These are phyloP conservation scores for Sphagnum tenellum DNA, from an alignment of 225 moss, liverwort and hornwort species.

Conservation along the genomic window DNA sequence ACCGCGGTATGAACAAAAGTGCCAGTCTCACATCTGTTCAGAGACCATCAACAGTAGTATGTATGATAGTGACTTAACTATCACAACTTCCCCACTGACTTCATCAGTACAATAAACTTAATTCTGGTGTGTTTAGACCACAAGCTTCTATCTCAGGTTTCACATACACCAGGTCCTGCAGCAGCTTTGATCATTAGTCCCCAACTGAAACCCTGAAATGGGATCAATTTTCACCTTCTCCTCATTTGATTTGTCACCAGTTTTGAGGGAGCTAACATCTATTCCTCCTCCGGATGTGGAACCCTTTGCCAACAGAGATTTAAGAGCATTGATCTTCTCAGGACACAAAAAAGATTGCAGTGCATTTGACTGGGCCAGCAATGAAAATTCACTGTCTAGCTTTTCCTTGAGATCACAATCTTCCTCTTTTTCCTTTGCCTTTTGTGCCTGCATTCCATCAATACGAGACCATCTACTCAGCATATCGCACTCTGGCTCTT, in stretches of 20 bases:
- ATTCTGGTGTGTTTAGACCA: neutral
- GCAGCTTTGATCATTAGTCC: neutral
- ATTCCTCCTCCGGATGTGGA: slow-evolving; percentile 18
- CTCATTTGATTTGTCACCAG: slow-evolving; percentile 25
- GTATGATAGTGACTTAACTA: no score
- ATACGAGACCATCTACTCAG: no score
- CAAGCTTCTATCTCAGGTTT: neutral
- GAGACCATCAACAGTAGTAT: no score
- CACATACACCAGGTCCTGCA: neutral
- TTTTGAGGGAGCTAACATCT: slow-evolving; percentile 25
- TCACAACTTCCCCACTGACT: no score
- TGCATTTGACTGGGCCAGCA: slow-evolving; percentile 63
- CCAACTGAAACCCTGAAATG: no score
- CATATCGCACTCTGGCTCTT: no score
- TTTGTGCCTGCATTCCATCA: slow-evolving; percentile 59
- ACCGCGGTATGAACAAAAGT: no score
- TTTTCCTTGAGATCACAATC: slow-evolving; percentile 80
- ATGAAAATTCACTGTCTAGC: slow-evolving; percentile 75
- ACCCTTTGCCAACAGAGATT: slow-evolving; percentile 43
- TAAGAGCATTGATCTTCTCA: slow-evolving; percentile 61
- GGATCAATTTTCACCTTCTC: slow-evolving; percentile 28
- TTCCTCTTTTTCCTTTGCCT: slow-evolving; percentile 86
- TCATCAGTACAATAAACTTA: no score
- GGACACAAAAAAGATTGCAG: slow-evolving; percentile 66
- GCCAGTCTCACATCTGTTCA: no score